Conservation (phyloP, 768 basidiomycete genomes). For the Asterophora lycoperdoides region DNA sequence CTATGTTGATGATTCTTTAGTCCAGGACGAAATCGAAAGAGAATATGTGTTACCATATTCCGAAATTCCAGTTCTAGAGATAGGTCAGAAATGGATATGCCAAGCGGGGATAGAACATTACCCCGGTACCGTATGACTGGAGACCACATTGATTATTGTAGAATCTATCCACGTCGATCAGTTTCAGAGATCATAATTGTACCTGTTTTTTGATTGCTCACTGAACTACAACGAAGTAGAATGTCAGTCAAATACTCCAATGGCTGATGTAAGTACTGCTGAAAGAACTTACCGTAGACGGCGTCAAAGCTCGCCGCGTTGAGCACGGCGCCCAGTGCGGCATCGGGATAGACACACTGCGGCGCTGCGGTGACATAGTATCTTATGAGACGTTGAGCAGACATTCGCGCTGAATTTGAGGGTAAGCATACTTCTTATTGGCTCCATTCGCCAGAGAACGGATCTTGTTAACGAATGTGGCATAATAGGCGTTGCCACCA, state of each 20-base stretch:
- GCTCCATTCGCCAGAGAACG: slow-evolving; percentile 46
- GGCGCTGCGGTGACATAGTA: slow-evolving; percentile 66
- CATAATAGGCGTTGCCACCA: slow-evolving; percentile 48
- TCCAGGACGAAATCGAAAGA: too few relatives aligned
- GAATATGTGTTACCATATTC: slow-evolving; percentile 39
- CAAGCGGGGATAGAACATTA: slow-evolving; percentile 18
- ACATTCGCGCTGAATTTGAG: not conserved
- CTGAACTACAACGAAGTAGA: slow-evolving; percentile 28
- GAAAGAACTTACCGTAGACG: slow-evolving; percentile 45
- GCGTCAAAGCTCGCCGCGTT: slow-evolving; percentile 65
- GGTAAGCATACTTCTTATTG: slow-evolving; percentile 44
- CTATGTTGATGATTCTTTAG: slow-evolving; percentile 23
- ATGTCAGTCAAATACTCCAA: not conserved
- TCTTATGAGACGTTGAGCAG: slow-evolving; percentile 25
- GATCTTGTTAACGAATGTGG: slow-evolving; percentile 52
- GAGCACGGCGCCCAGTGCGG: slow-evolving; percentile 52
- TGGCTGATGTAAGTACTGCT: not conserved
- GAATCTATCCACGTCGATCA: slow-evolving; percentile 34
- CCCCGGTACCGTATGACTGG: slow-evolving; percentile 33
- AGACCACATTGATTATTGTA: slow-evolving; percentile 55
- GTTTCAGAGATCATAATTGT: too few relatives aligned
- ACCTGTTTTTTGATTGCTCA: slow-evolving; percentile 13
- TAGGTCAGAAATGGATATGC: slow-evolving; percentile 5
- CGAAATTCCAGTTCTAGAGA: slow-evolving; percentile 59
- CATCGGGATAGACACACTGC: slow-evolving; percentile 69